Conservation (phyloP, 2,329 filamentous ascomycete species). For the Phaeoacremonium minimum region DNA sequence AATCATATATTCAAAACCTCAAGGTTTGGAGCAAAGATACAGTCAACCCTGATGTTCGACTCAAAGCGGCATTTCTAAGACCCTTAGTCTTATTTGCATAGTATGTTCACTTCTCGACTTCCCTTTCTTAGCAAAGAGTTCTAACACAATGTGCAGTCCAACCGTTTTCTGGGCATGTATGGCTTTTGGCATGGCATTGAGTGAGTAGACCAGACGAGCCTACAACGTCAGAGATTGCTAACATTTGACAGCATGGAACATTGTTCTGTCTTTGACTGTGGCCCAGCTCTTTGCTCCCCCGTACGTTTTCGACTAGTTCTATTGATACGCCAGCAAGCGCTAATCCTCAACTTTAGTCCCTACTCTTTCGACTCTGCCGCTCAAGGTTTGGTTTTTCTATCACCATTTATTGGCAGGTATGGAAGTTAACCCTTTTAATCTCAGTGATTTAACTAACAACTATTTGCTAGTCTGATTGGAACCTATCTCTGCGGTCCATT, state of each 20-base stretch:
- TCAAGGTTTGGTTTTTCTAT: background rate
- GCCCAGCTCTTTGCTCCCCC: background rate
- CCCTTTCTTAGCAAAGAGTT: background rate
- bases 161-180: background rate
- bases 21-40: too few species aligned
- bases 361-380: background rate
- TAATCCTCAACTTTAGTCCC: background rate
- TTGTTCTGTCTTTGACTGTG: background rate
- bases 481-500: slow-evolving; percentile 44
- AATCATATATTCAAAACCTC: too few species aligned
- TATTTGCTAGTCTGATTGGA: slow-evolving; percentile 25
- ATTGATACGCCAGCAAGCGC: background rate
- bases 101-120: too few species aligned
- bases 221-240: too few species aligned
- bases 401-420: background rate
- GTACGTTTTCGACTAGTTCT: background rate
- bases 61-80: background rate
- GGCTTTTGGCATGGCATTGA: background rate
- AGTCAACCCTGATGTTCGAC: background rate
- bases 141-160: background rate
- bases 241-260: too few species aligned
- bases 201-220: too few species aligned
- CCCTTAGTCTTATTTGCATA: too few species aligned
- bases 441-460: too few species aligned
- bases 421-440: background rate